Base-by-base conservation (phyloP, 805 yeast species). In the Hanseniaspora clermontiae region DNA sequence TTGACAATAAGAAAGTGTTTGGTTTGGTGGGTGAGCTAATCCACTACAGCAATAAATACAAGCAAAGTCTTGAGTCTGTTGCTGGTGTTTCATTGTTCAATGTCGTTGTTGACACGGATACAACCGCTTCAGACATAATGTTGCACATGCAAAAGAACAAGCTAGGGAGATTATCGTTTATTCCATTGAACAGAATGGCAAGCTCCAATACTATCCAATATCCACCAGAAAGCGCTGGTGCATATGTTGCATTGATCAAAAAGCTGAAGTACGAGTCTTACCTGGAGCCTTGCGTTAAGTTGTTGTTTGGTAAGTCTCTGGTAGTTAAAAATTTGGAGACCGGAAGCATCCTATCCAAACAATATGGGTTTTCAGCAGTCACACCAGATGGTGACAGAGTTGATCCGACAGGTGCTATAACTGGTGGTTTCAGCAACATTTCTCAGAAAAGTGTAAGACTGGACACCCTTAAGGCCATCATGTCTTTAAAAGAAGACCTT, bases 301-400 rank as follows among this genome's bases (percentile, higher is more conserved):
- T 87, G 60, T 80, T 90, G 1, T 90, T 89, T 70, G 91, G 95
- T 24, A 81, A 76, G 62, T 80, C 93, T 0, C 78, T 90, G 43
- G 90, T 93, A 1, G 83, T 90, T 54, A 76, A 78, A 57, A 81
- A 83, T 59, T 69, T 91, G 48, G 81, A 77, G 49, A 74, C 75
- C 34, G 95, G 95, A 3, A 74, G 82, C 2, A 83, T 81, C 61
- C 70, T 85, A 32, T 82, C 95, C 0, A 77, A 78, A 49, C 68
- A 72, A 10, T 78, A 74, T 65, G 77, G 79, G 34, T 69, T 90
- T 27, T 82, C 79, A 62, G 86, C 95, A 0, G 84, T 93, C 15
- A 93, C 98, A 0, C 71, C 91, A 17, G 95, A 87, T 67, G 98
- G 98, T 61, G 97, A 93, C 66, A 74, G 87, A 60, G 87, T 87